phyloP scores from a whole-genome alignment of 257 asterid genomes.

The Scutellaria barbata region DNA sequence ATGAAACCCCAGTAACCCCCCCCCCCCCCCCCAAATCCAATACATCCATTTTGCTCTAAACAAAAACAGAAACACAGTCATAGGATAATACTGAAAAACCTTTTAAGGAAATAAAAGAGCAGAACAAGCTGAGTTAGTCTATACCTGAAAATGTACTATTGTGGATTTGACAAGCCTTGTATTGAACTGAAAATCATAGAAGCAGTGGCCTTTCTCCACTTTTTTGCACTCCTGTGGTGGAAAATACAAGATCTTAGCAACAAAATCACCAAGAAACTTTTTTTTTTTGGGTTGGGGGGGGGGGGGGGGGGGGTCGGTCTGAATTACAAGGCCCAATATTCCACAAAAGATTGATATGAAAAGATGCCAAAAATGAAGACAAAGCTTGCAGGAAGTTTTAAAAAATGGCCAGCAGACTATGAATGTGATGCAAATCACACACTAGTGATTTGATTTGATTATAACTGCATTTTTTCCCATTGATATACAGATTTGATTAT shows the following conservation, averaged over 20 bases:
- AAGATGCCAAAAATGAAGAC: background rate
- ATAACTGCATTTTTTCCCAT: background rate
- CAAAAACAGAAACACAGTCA: background rate
- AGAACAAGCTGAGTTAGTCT: slow-evolving; percentile 34
- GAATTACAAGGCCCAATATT: background rate
- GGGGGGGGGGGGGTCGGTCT: background rate
- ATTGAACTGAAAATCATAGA: slow-evolving; percentile 85
- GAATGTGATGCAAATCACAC: background rate
- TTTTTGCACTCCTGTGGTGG: slow-evolving; percentile 69
- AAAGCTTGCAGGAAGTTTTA: background rate
- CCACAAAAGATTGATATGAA: background rate
- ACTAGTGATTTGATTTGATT: background rate
- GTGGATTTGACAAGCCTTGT: slow-evolving; percentile 92
- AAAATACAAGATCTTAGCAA: slow-evolving; percentile 31
- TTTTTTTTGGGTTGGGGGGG: too few relatives aligned
- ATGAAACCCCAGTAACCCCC: background rate
- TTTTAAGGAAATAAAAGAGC: background rate
- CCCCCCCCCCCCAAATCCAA: background rate
- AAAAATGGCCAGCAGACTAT: background rate
- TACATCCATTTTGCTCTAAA: slow-evolving; percentile 9
- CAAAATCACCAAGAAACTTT: slow-evolving; percentile 8
- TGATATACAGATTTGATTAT: background rate
- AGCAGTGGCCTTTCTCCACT: slow-evolving; percentile 71
- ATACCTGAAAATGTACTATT: slow-evolving; percentile 96
- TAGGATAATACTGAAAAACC: background rate